phyloP scores from a whole-genome alignment of 75 land plant species.

The Cupressus sempervirens region DNA sequence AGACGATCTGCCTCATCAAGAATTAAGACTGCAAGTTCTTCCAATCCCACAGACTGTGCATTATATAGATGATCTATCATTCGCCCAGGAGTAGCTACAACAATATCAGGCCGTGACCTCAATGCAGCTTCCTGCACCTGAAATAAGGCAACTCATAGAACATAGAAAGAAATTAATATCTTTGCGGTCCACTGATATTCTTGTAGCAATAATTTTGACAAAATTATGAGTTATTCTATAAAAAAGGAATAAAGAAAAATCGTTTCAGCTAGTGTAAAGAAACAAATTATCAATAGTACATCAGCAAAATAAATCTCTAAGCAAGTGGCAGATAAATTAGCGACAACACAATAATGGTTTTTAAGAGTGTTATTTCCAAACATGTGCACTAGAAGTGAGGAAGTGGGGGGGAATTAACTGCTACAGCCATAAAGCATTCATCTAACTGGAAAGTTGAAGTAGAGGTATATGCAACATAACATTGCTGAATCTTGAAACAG shows the following conservation, averaged over 20 bases:
- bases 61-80: constrained; percentile 95
- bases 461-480: background rate
- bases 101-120: constrained; percentile 93
- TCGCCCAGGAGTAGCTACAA: constrained; percentile 95
- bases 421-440: background rate
- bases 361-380: background rate
- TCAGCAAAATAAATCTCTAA: background rate
- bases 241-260: background rate
- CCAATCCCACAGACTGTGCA: constrained; percentile 91
- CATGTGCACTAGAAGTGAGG: background rate
- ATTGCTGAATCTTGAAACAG: background rate
- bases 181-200: background rate
- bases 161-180: background rate
- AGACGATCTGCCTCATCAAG: constrained; percentile 99
- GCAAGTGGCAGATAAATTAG: background rate
- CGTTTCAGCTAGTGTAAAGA: background rate
- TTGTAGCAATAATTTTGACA: background rate
- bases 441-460: background rate
- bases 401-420: background rate
- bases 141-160: background rate
- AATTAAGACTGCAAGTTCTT: constrained; percentile 91
- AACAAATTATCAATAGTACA: background rate
- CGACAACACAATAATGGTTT: background rate
- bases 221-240: background rate
- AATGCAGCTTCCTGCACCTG: constrained; percentile 87